phyloP scores from a whole-genome alignment of 768 basidiomycete genomes.

The Xerocomellus dryophilus region DNA sequence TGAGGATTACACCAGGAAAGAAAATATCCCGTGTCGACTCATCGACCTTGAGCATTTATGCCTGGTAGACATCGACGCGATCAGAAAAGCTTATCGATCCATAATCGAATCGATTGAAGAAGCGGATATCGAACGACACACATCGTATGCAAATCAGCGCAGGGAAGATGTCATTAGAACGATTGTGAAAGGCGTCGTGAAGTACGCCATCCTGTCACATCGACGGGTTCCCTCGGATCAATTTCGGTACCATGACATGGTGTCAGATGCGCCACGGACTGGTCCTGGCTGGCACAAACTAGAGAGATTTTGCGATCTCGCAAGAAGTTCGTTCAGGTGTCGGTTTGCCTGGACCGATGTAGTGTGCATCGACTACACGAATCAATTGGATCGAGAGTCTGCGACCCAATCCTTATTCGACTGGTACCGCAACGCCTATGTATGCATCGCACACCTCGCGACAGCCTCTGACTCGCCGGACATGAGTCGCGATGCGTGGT shows the following conservation, averaged over 20 bases:
- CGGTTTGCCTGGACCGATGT: conserved; percentile 22
- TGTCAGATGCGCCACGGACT: neutral
- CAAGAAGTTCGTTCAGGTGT: conserved; percentile 12
- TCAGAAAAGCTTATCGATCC: conserved; percentile 4
- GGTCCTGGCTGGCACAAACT: conserved; percentile 18
- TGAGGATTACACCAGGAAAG: conserved; percentile 4
- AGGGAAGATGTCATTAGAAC: conserved; percentile 20
- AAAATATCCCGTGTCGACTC: conserved; percentile 15
- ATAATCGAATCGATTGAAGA: conserved; percentile 18
- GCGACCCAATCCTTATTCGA: conserved; percentile 5
- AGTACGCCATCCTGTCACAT: conserved; percentile 23
- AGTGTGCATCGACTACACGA: conserved; percentile 9
- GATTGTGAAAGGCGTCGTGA: conserved; percentile 22
- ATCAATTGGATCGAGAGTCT: neutral
- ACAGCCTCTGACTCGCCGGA: neutral
- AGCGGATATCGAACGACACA: conserved; percentile 19
- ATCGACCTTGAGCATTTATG: conserved; percentile 16
- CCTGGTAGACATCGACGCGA: conserved; percentile 6
- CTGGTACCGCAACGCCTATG: conserved; percentile 23
- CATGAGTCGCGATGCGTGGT: conserved; percentile 15
- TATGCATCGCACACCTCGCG: conserved; percentile 19
- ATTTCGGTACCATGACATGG: conserved; percentile 8
- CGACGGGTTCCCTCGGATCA: neutral
- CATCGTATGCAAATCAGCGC: conserved; percentile 24
- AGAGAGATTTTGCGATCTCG: conserved; percentile 6